Evolutionary conservation across 345 rosid species (phyloP), one percentile per base, ranked within the genome.

Genomic region (Ceriops zippeliana): DNA sequence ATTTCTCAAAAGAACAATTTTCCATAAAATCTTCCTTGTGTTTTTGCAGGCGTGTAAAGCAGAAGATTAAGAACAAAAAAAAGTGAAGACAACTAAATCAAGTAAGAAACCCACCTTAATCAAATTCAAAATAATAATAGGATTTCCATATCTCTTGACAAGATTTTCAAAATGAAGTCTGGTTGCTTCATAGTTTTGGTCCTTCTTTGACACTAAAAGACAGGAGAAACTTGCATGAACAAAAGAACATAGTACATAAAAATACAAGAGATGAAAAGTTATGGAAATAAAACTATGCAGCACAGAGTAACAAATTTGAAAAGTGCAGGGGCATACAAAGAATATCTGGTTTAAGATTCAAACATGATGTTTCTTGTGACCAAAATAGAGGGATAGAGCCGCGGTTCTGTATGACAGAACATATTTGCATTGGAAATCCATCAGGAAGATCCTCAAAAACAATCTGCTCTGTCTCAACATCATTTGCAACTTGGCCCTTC

Each of bases 381-480:
- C 99, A 96, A 73, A 90, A 92, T 20, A 96, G 88, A 52, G 98
- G 99, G 72, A 96, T 96, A 61, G 99, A 96, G 68, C 99, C 99
- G 59, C 99, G 97, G 77, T 91, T 92, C 86, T 96, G 99, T 69
- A 92, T 92, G 62, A 96, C 83, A 24, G 99, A 92, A 82, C 87
- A 90, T 79, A 96, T 84, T 83, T 87, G 88, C 80, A 70, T 66
- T 27, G 98, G 93, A 82, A 67, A 69, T 58, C 87, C 92, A 79
- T 79, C 90, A 59, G 89, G 85, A 62, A 87, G 86, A 64, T 84
- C 91, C 81, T 90, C 93, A 62, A 84, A 86, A 62, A 92, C 89
- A 78, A 96, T 87, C 82, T 96, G 99, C 82, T 96, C 99, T 32
- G 97, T 96, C 80, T 96, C 99, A 60, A 96, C 99, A 84, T 96